Conservation (phyloP, 1,139 yeast species). For the Hemisphaericaspora xylanilytica region DNA sequence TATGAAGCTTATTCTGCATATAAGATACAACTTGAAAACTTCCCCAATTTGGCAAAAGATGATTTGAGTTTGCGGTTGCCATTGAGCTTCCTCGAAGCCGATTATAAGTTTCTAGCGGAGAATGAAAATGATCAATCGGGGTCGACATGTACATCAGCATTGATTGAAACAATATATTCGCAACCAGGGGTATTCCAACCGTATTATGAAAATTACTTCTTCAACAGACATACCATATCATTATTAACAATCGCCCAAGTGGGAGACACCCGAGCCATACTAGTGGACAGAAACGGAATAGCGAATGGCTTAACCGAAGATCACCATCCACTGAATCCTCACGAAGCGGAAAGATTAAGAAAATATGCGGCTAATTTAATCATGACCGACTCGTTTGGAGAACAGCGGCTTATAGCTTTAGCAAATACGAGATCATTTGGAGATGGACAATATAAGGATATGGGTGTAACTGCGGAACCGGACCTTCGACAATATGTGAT, state of each 20-base stretch:
- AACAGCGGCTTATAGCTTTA: slow-evolving; percentile 75
- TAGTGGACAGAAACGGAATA: slow-evolving; percentile 72
- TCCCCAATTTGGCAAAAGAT: slow-evolving; percentile 25
- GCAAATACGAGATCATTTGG: slow-evolving; percentile 96
- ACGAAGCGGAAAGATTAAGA: slow-evolving; percentile 70
- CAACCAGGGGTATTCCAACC: slow-evolving; percentile 29
- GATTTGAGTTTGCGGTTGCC: slow-evolving; percentile 63
- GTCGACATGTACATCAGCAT: slow-evolving; percentile 79
- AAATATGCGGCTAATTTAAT: slow-evolving; percentile 71
- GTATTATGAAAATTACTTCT: slow-evolving; percentile 53
- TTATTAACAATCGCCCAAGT: slow-evolving; percentile 81
- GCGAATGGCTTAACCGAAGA: slow-evolving; percentile 76
- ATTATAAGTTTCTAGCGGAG: slow-evolving; percentile 40
- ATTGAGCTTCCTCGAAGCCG: slow-evolving; percentile 60
- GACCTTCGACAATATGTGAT: slow-evolving; percentile 68
- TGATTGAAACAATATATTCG: slow-evolving; percentile 54
- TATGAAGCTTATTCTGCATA: slow-evolving; percentile 38
- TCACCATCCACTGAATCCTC: slow-evolving; percentile 86
- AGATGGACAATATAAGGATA: slow-evolving; percentile 71
- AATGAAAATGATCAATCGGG: slow-evolving; percentile 52
- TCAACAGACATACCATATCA: slow-evolving; percentile 67
- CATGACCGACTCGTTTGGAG: slow-evolving; percentile 91
- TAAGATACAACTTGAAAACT: slow-evolving; percentile 18
- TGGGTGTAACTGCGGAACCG: slow-evolving; percentile 92
- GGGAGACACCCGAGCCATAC: slow-evolving; percentile 91